These are phyloP conservation scores for Solanum chiquidenum DNA, from an alignment of 257 asterid species.

Conservation along the genomic window DNA sequence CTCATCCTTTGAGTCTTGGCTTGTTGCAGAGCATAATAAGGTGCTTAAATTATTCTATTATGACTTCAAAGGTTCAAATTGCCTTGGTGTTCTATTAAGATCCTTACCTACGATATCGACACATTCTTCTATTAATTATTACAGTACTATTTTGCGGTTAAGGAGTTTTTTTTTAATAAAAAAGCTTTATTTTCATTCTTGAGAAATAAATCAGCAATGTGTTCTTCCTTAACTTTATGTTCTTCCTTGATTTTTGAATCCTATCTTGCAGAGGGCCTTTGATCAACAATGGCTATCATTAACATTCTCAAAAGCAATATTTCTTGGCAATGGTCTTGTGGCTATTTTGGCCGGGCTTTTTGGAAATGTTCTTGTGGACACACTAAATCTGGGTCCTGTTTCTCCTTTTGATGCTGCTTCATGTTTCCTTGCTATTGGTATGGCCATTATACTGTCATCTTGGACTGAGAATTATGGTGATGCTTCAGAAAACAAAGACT, in stretches of 20 bases:
- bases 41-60: constrained; percentile 16
- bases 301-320: constrained; percentile 93
- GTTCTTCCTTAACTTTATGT: neutral
- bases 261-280: constrained; percentile 64
- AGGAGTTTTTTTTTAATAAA: neutral
- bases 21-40: constrained; percentile 97
- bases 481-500: constrained; percentile 79
- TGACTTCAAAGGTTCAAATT: neutral
- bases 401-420: constrained; percentile 96
- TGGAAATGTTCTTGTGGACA: constrained; percentile 78
- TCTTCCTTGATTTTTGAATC: neutral
- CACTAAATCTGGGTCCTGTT: constrained; percentile 80
- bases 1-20: constrained; percentile 96
- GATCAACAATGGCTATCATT: constrained; percentile 92
- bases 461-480: constrained; percentile 95
- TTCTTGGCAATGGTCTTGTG: constrained; percentile 94
- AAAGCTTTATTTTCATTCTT: neutral
- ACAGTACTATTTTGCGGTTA: neutral
- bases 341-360: constrained; percentile 84
- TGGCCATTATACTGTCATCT: constrained; percentile 74
- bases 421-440: constrained; percentile 71
- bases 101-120: neutral
- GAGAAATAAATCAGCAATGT: neutral
- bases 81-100: neutral
- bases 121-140: neutral